Evolutionary conservation across 768 basidiomycete genomes (phyloP).

Genomic region (Termitomyces sp.): DNA sequence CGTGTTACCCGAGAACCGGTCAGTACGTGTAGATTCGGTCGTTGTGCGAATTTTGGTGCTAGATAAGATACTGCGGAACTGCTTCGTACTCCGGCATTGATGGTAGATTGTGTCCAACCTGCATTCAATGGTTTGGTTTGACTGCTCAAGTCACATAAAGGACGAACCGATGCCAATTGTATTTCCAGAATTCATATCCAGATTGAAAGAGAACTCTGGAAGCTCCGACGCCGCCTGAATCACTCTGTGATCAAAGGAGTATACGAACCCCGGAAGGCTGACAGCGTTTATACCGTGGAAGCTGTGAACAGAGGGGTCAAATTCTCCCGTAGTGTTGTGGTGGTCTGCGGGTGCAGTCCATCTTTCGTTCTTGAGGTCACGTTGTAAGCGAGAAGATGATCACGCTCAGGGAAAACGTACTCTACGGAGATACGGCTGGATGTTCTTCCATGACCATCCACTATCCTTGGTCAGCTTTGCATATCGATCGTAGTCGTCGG

Average conservation of each 20-base stretch:
- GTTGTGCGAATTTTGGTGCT: constrained; percentile 6
- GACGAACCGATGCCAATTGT: constrained; percentile 18
- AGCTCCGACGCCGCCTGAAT: constrained; percentile 21
- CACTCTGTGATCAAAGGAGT: constrained; percentile 21
- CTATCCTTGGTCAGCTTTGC: constrained; percentile 22
- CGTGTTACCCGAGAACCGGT: constrained; percentile 17
- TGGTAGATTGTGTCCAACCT: constrained; percentile 23
- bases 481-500: constrained; percentile 27
- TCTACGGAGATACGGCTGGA: constrained; percentile 21
- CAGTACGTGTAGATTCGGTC: constrained; percentile 20
- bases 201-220: constrained; percentile 19
- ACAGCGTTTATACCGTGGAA: constrained; percentile 23
- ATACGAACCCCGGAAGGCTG: constrained; percentile 20
- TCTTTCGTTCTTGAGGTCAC: constrained; percentile 17
- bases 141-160: neutral
- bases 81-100: constrained; percentile 18
- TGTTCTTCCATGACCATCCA: constrained; percentile 27
- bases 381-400: neutral
- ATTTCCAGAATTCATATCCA: constrained; percentile 21
- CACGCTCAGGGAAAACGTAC: constrained; percentile 4
- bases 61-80: constrained; percentile 24
- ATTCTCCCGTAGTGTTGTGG: constrained; percentile 18
- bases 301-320: constrained; percentile 10
- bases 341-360: constrained; percentile 23
- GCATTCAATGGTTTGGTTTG: neutral